Base-by-base conservation (phyloP, 2,329 filamentous ascomycete genomes). In the Whalleya microplaca region DNA sequence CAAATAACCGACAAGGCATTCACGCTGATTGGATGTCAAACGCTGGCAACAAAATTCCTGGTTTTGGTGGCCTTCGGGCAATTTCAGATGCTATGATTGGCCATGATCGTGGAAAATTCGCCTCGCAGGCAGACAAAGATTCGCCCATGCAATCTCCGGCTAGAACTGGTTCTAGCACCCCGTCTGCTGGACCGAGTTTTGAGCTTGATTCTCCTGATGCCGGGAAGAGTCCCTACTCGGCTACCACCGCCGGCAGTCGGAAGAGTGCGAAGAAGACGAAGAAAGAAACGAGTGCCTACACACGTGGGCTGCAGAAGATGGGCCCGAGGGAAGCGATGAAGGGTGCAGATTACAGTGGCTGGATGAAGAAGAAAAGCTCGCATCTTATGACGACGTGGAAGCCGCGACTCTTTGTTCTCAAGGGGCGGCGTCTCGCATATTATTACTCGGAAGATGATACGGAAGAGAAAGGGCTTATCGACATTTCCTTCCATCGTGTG, bases 361-460 rank as follows among this genome's bases (percentile, higher is more conserved):
- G 95, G 95, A 99, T 99, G 95, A 98, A 95, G 80, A 99, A 99
- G 82, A 93, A 96, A 75, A 96, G 92, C 57, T 94, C 92, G 1
- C 95, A 94, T 68, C 80, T 98, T 32, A 96, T 99, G 88, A 92
- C 92, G 2, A 96, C 93, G 1, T 99, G 95, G 95, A 99, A 98
- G 71, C 90, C 93, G 12, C 88, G 95, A 12, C 82, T 98, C n/a
- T 99, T 99, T 70, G 88, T 99, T 7, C 84, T 99, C 55, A 93
- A 92, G 69, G 95, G 95, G 27, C 87, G 94, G 50, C 88, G 95
- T 3, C 79, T 99, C 27, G 92, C 93, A 0, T 99, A 99, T 77
- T 99, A 96, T 76, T 99, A 99, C 72, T 91, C 91, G 0, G 94
- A 98, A 69, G 86, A 90, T 62, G 95, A 99, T 69, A 89, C 88